These are phyloP conservation scores for Citrus maxima DNA, from an alignment of 345 rosid species.

Conservation along the genomic window DNA sequence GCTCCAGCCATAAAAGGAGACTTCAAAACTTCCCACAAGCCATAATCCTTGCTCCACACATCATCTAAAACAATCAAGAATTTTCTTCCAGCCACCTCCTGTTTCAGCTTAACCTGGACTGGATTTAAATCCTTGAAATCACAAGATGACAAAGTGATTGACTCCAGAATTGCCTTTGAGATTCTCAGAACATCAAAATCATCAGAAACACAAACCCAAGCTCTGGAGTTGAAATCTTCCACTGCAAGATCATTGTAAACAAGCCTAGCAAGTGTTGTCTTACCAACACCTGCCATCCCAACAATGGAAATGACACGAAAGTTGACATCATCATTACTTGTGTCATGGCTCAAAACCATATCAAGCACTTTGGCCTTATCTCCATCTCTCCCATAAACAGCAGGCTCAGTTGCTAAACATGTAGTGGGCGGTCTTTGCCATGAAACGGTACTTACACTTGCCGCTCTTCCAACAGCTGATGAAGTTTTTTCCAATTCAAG, in stretches of 20 bases:
- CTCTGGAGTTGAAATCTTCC: background rate
- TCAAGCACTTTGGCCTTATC: background rate
- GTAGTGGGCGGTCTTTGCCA: background rate
- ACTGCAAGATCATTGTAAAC: background rate
- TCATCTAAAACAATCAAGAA: conserved; percentile 4
- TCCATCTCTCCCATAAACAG: background rate
- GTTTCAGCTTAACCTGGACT: background rate
- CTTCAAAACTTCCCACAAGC: background rate
- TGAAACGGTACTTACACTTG: background rate
- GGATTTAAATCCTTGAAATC: background rate
- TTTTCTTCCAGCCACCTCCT: background rate
- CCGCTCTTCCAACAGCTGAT: background rate
- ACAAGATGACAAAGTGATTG: background rate
- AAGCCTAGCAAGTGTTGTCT: background rate
- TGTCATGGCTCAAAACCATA: background rate
- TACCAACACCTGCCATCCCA: background rate
- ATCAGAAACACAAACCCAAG: conserved; percentile 5
- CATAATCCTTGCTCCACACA: conserved; percentile 1
- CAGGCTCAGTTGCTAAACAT: background rate
- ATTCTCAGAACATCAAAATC: conserved; percentile 12
- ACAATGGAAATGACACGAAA: background rate
- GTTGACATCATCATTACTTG: background rate
- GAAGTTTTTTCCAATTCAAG: background rate
- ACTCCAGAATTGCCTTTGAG: conserved; percentile 9
- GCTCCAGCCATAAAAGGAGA: conserved; percentile 4